Percentiles rank a stretch among this genome's conserved stretches.
phyloP scores from a whole-genome alignment of 345 rosid species.

The Eucalyptus tenuipes region DNA sequence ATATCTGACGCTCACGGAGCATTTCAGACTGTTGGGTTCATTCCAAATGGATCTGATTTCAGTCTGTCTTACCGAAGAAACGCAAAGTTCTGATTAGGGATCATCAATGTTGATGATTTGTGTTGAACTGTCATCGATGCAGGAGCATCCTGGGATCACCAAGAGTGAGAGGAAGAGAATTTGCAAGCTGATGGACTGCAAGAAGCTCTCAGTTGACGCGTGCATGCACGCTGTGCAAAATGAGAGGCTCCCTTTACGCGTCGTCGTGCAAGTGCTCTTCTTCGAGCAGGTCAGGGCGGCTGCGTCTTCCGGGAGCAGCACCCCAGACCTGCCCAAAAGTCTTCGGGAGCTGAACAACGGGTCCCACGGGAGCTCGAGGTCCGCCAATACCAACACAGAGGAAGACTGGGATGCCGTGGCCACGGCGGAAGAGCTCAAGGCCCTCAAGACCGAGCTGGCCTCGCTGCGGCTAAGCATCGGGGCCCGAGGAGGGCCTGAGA shows the following conservation, averaged over 20 bases:
- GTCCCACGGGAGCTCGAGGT: constrained; percentile 55
- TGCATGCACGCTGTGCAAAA: constrained; percentile 85
- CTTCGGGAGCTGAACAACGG: constrained; percentile 41
- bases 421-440: constrained; percentile 63
- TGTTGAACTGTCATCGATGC: background rate
- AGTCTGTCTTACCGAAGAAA: background rate
- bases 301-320: constrained; percentile 75
- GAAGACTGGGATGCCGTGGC: constrained; percentile 84
- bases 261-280: constrained; percentile 72
- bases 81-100: background rate
- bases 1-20: background rate
- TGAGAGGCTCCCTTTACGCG: constrained; percentile 70
- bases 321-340: constrained; percentile 59
- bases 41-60: background rate
- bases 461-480: constrained; percentile 33
- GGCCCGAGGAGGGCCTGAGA: constrained; percentile 23
- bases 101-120: background rate
- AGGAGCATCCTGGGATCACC: constrained; percentile 70
- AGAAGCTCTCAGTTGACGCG: constrained; percentile 75
- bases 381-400: constrained; percentile 50
- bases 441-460: constrained; percentile 53
- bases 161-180: constrained; percentile 75
- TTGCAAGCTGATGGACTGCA: constrained; percentile 86
- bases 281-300: constrained; percentile 69
- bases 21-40: background rate